Conservation (phyloP, 2,329 filamentous ascomycete species). For the Aspergillus puulaauensis region DNA sequence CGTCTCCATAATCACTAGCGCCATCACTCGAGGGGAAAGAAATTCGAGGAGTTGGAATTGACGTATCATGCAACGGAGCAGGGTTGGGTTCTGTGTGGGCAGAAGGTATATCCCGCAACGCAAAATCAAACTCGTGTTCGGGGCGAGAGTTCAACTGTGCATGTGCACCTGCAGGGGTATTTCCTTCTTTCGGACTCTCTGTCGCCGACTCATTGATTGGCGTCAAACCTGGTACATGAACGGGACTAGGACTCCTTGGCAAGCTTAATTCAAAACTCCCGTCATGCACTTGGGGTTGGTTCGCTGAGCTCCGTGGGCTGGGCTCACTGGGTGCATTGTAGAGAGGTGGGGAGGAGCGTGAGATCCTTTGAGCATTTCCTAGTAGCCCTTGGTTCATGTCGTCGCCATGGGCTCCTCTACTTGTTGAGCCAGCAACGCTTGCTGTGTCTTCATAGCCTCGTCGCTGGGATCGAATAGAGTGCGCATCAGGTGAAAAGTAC, state of each 20-base stretch:
- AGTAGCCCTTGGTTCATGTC: slow-evolving; percentile 55
- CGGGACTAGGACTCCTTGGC: slow-evolving; percentile 21
- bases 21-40: slow-evolving; percentile 48
- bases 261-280: slow-evolving; percentile 22
- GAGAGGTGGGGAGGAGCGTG: slow-evolving; percentile 50
- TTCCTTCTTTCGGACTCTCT: neutral
- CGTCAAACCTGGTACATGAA: slow-evolving; percentile 15
- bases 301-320: slow-evolving; percentile 8
- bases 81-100: slow-evolving; percentile 16
- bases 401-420: slow-evolving; percentile 40
- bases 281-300: slow-evolving; percentile 17
- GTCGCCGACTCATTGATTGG: slow-evolving; percentile 10
- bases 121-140: slow-evolving; percentile 24
- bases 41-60: slow-evolving; percentile 32
- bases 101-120: slow-evolving; percentile 17
- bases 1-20: slow-evolving; percentile 56
- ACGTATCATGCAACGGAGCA: slow-evolving; percentile 17
- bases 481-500: slow-evolving; percentile 52
- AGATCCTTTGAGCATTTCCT: slow-evolving; percentile 59
- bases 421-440: slow-evolving; percentile 53
- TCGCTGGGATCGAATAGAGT: slow-evolving; percentile 39
- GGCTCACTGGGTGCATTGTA: slow-evolving; percentile 21
- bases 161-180: neutral
- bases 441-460: slow-evolving; percentile 48
- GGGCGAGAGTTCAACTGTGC: slow-evolving; percentile 5